Base-by-base conservation (phyloP, 345 rosid genomes). In the Pistacia integerrima region DNA sequence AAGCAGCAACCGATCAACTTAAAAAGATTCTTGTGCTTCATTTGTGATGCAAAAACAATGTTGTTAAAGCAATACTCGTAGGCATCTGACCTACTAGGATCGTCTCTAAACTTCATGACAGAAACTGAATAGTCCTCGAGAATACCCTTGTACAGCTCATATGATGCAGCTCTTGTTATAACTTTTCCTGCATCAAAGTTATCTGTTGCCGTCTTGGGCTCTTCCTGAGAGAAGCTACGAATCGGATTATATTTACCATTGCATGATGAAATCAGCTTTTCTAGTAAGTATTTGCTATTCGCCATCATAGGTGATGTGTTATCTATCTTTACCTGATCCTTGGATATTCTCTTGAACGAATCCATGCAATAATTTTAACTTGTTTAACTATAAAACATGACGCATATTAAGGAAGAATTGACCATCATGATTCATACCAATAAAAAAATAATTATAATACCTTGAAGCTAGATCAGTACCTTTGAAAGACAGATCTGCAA, bases 1-100 rank as follows among this genome's bases (percentile, higher is more conserved):
- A 77, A 57, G 62, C 82, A 77, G 68, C 86, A 80, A 10, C 81
- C 83, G 8, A 79, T 7, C 35, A 82, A 30, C 65, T 41, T 73
- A 3, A 82, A 55, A 25, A 76, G 64, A 77, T 69, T 52, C 28
- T 22, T 69, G 56, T 76, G 82, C 49, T 78, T 57, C 80, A 82
- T 76, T 65, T 49, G 48, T 18, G 81, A 79, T 33, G 74, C 57
- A 10, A 64, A 25, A 3, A 36, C 72, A 62, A 77, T 74, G 14
- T 77, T 72, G 41, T 70, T 74, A 30, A 62, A 62, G 33, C 36
- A 44, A 25, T 8, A 33, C 7, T 30, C 44, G 18, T 33, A 13
- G 13, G n/a, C 44, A 30, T 33, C 1, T 28, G 13, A 16, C 8
- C 4, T 17, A 10, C 11, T 11, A 4, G 5, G 0, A 0, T 0